Base-by-base conservation (phyloP, 805 yeast genomes). In the Candida loeiensis region DNA sequence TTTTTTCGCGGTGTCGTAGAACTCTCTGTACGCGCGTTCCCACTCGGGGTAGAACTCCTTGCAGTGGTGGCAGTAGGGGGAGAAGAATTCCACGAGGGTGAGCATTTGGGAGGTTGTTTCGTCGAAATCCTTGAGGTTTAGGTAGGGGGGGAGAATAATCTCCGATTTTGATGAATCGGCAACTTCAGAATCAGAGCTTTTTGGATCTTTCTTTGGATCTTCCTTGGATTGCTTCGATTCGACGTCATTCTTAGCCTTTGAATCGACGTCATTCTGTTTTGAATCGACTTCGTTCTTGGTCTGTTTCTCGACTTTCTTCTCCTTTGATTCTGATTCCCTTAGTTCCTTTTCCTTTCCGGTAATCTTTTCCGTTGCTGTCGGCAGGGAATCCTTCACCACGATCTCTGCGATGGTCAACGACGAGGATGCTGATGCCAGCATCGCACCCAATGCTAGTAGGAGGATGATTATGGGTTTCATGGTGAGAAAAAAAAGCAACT, bases 51-150 rank as follows among this genome's bases (percentile, higher is more conserved):
- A 93, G 39, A 93, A 64, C 6, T 64, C 69, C 45, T 66, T 74
- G 64, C 99, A 93, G 61, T 91, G 98, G 6, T 66, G 58, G 58
- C 99, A 93, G 53, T 82, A 82, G 0, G 99, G 99, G 22, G 96
- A 87, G 57, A 64, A 93, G 62, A 88, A 90, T 63, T 91, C 96
- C 24, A 91, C 81, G 54, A 91, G 72, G 53, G 89, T 82, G 15
- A 80, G 63, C 2, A 83, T 83, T 7, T 69, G 61, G 14, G 66
- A 55, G n/a, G 78, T 54, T 26, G 65, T 63, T 9, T 58, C 44
- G 39, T 77, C 79, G 53, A 85, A 87, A 15, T 65, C 70, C 1
- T 62, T 71, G 3, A 56, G 48, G 0, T 72, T 77, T 34, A 87
- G 58, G 1, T 72, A 68, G 2, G 62, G 70, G 0, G 93, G 93